Evolutionary conservation across 192 early-diverging fungal genomes (phyloP).

Genomic region (Radiomyces spectabilis): DNA sequence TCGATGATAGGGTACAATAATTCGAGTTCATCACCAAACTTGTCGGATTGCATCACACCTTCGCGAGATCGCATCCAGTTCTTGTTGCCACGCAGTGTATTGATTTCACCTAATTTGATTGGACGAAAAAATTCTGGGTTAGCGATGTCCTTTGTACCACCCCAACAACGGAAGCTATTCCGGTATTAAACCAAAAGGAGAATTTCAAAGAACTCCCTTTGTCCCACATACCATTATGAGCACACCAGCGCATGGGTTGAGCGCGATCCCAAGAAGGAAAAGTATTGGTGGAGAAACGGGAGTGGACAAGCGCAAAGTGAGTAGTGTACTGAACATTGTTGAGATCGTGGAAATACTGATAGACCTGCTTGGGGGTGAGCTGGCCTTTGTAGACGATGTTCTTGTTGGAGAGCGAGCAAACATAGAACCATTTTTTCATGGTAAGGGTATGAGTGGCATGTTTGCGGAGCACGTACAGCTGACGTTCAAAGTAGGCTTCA

Average conservation of each 20-base stretch:
- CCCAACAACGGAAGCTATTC: too few relatives aligned
- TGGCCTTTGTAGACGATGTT: conserved; percentile 98
- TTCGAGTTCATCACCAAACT: conserved; percentile 72
- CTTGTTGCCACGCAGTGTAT: conserved; percentile 97
- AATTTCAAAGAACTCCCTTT: not conserved
- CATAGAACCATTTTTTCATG: conserved; percentile 90
- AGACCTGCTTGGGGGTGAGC: conserved; percentile 91
- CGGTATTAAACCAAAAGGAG: not conserved
- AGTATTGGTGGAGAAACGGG: conserved; percentile 98
- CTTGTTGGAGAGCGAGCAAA: conserved; percentile 90
- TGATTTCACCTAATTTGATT: conserved; percentile 77
- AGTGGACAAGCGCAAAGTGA: conserved; percentile 96
- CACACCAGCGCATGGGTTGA: conserved; percentile 96
- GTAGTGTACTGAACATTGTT: conserved; percentile 73
- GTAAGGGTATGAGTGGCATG: conserved; percentile 80
- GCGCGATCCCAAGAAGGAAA: conserved; percentile 99
- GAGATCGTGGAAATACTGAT: conserved; percentile 88
- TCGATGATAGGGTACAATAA: conserved; percentile 90
- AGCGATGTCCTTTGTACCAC: too few relatives aligned
- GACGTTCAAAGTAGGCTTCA: conserved; percentile 66
- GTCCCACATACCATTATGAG: conserved; percentile 82
- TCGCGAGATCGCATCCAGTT: conserved; percentile 99
- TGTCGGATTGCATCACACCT: conserved; percentile 82
- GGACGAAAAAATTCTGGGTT: not conserved
- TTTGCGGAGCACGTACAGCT: conserved; percentile 88